phyloP scores from a whole-genome alignment of 192 early-diverging fungal species.

The Backusella mclennaniae region DNA sequence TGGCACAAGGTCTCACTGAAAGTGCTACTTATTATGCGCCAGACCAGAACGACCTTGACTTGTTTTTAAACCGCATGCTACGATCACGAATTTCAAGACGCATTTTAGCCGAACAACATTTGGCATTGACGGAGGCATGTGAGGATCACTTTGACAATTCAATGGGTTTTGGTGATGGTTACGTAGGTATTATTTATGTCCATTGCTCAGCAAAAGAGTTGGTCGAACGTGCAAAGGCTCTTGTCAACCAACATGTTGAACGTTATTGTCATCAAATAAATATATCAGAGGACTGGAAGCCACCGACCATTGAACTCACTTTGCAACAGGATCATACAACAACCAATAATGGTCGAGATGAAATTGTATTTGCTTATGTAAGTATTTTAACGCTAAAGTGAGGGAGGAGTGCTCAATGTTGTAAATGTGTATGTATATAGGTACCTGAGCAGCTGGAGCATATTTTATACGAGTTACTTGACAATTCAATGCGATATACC shows the following conservation, averaged over 20 bases:
- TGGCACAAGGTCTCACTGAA: conserved; percentile 86
- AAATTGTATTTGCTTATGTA: conserved; percentile 33
- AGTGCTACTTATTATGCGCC: conserved; percentile 43
- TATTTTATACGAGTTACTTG: conserved; percentile 88
- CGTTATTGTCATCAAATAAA: background rate
- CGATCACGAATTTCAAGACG: conserved; percentile 86
- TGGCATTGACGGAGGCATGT: conserved; percentile 71
- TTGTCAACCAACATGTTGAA: conserved; percentile 12
- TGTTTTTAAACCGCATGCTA: conserved; percentile 90
- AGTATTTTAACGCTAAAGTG: background rate
- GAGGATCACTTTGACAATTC: conserved; percentile 43
- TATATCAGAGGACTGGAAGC: background rate
- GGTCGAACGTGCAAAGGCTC: conserved; percentile 27
- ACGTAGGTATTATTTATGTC: conserved; percentile 71
- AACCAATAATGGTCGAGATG: background rate
- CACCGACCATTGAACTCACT: background rate
- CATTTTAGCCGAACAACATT: conserved; percentile 91
- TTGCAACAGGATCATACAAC: background rate
- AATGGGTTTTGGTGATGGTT: conserved; percentile 44
- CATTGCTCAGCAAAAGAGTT: conserved; percentile 57
- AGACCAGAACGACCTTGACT: conserved; percentile 67
- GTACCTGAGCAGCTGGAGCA: conserved; percentile 90
- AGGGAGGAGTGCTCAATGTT: background rate
- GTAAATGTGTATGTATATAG: background rate
- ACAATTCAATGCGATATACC: conserved; percentile 80